Evolutionary conservation across 208 protist genomes (phyloP).

Genomic region (Leishmania amazonensis): DNA sequence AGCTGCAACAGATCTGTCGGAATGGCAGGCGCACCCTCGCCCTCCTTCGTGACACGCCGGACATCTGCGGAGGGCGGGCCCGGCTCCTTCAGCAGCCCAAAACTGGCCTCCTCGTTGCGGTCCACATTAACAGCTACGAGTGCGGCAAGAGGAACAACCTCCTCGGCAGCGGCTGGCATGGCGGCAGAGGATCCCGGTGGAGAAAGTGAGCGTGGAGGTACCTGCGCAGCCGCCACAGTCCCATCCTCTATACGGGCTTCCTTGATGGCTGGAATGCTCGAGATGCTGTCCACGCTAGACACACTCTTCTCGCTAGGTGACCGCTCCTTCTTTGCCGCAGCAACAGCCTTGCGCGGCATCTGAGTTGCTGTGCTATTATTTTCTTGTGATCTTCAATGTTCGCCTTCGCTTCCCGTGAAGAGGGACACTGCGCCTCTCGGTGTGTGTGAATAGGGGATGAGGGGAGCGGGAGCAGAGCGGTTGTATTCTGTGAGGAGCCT

Average conservation of each 20-base stretch:
- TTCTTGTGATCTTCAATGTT: background rate
- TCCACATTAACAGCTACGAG: conserved; percentile 60
- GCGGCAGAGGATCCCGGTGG: conserved; percentile 4
- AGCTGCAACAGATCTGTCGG: conserved; percentile 81
- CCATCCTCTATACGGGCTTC: conserved; percentile 17
- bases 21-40: conserved; percentile 63
- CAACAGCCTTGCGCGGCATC: conserved; percentile 1
- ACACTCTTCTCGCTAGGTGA: conserved; percentile 28
- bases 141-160: conserved; percentile 69
- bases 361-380: background rate
- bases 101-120: conserved; percentile 57
- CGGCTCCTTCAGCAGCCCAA: conserved; percentile 82
- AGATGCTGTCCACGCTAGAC: conserved; percentile 17
- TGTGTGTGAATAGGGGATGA: background rate
- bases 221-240: conserved; percentile 6
- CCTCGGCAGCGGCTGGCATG: conserved; percentile 29
- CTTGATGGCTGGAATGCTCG: conserved; percentile 20
- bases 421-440: background rate
- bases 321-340: background rate
- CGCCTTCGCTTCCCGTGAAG: background rate
- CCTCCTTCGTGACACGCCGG: conserved; percentile 70
- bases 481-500: no score
- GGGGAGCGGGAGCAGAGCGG: background rate
- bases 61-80: conserved; percentile 51
- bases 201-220: background rate